Evolutionary conservation across 2,329 filamentous ascomycete species (phyloP), one percentile per base, ranked within the genome.

Genomic region (Arthrobotrys conoides): DNA sequence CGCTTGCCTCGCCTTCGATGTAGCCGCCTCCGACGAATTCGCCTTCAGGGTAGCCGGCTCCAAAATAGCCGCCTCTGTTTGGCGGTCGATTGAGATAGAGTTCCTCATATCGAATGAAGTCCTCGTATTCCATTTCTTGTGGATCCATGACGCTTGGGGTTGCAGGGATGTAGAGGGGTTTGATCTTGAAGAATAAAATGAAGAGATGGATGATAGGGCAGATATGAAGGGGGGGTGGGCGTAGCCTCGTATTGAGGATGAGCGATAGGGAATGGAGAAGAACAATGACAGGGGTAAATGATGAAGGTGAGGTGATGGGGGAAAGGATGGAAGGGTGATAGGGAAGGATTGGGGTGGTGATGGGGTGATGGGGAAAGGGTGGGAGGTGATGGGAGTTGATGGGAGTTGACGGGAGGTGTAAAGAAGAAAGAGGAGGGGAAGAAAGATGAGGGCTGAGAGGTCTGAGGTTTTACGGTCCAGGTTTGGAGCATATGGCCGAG

Each of bases 51-150:
- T 3, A 30, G 27, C 6, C 27, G n/a, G n/a, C n/a, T n/a, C n/a
- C n/a, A n/a, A n/a, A n/a, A n/a, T n/a, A n/a, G n/a, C n/a, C n/a
- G n/a, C n/a, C n/a, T n/a, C n/a, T n/a, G n/a, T n/a, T n/a, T n/a
- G n/a, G n/a, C n/a, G n/a, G n/a, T n/a, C n/a, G n/a, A n/a, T n/a
- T n/a, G 27, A 3, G 27, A 30, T 30, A 30, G 38, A 48, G n/a
- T 44, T 76, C 55, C 55, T 64, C 53, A 57, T 48, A 33, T 20
- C 20, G 49, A 36, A 5, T 41, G 53, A 63, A 69, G 57, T 69
- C 10, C 49, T 30, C 18, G 12, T 48, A 41, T 36, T 64, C 71
- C 46, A 36, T 59, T 36, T 36, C 27, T n/a, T n/a, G n/a, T n/a
- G n/a, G 33, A 12, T n/a, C n/a, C n/a, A 27, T 27, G 49, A 46